Base-by-base conservation (phyloP, 1,139 yeast species). In the Suhomyces anneliseae region DNA sequence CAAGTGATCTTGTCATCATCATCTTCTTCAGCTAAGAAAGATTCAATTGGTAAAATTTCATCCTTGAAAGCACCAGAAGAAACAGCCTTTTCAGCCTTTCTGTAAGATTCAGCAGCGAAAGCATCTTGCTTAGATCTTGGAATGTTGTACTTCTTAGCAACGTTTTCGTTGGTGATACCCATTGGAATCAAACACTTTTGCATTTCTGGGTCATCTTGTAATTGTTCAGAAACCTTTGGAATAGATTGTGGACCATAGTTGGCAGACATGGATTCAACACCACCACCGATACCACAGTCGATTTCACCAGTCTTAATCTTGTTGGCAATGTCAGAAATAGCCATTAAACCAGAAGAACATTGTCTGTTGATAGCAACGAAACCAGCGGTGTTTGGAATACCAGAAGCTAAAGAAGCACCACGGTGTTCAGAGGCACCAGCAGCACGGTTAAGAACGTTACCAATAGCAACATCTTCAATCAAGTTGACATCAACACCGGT, bases 401-500 rank as follows among this genome's bases (percentile, higher is more conserved):
- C 79, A 27, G 79, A 76, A 44, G 79, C 74, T 57, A 75, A 72
- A 49, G 66, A 58, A 45, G 80, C 97, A 44, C 96, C 97, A 62
- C 95, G 79, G 69, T 89, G 96, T 69, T 90, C 97, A 49, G 85
- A 85, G 48, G 92, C 95, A 62, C 97, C 97, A 38, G 96, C 95
- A 50, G 96, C 97, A 47, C 81, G 79, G 70, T 90, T 89, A 62
- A 90, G 78, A 39, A 90, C 97, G 65, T 92, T 90, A 60, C 97
- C 97, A 54, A 87, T 83, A 36, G 86, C 85, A 53, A 90, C 84
- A 59, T 90, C 97, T 59, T 86, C 95, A 54, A 90, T 82, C 59
- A 82, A 65, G 52, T 70, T 66, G 44, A 84, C 82, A 65, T 87
- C 90, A 51, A 84, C 76, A n/a, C 82, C 72, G 45, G 83, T 74